Evolutionary conservation across 176 grass and related monocot species (phyloP), one percentile per base, ranked within the genome.

Genomic region (Rhynchospora tenuis): DNA sequence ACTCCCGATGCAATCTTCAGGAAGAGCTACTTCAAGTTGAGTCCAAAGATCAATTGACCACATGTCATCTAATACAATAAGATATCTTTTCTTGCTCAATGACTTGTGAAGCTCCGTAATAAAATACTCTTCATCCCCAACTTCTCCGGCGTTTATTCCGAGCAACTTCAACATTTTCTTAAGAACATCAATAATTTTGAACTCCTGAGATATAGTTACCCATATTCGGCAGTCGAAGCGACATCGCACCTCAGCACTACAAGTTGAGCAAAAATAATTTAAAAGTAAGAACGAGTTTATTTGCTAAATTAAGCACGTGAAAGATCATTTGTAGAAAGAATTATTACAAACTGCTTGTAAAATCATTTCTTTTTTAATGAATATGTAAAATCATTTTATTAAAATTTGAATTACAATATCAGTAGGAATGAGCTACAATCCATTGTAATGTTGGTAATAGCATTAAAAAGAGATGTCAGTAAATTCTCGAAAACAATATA

Each of bases 31-130:
- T 9, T 64, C 33, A 61, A 64, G 57, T 60, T 51, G 19, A 59
- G 56, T 29, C 71, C 69, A 78, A 1, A 64, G 51, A 8, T 78
- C 72, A 24, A 14, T 64, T 16, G 42, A 16, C 83, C 83, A 85
- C 17, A 78, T 17, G 29, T 85, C 71, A 51, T 85, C 83, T 61
- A 85, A 54, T 17, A 85, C 69, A 9, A 85, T 46, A 42, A 85
- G 13, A 62, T 78, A 85, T 48, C 27, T 85, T 17, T 45, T 62
- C 16, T 63, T 17, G 14, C 29, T 77, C 57, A 85, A 27, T 46
- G 4, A 48, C 23, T 78, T 9, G 48, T 28, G 19, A 46, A 85
- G 3, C 69, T 85, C 56, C 3, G 6, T 22, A 58, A 77, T 6
- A 15, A 61, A 38, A n/a, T 78, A 48, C 60, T 29, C 57, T 46